These are phyloP conservation scores for Metschnikowia cubensis DNA, from an alignment of 805 yeast species.

Conservation along the genomic window DNA sequence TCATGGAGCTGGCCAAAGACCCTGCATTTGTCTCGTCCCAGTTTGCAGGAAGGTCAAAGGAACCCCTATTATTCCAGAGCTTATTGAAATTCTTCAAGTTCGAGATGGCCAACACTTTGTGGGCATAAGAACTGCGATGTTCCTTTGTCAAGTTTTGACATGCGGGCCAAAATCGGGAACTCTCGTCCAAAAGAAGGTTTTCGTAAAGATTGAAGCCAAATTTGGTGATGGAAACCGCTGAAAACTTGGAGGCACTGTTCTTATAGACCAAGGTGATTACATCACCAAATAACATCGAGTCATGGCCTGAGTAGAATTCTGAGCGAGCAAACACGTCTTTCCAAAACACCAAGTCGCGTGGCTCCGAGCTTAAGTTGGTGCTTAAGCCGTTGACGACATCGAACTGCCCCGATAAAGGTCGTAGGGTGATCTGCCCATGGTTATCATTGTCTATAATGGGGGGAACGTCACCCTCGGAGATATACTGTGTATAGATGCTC, in stretches of 20 bases:
- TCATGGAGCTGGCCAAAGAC: slow-evolving; percentile 63
- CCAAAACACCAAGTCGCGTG: slow-evolving; percentile 30
- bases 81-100: slow-evolving; percentile 62
- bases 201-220: slow-evolving; percentile 57
- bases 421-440: slow-evolving; percentile 16
- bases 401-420: slow-evolving; percentile 26
- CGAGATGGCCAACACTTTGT: slow-evolving; percentile 75
- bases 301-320: slow-evolving; percentile 51
- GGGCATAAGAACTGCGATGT: slow-evolving; percentile 52
- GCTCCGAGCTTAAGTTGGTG: slow-evolving; percentile 1
- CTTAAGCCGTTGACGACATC: slow-evolving; percentile 8
- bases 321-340: slow-evolving; percentile 41
- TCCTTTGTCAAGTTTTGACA: slow-evolving; percentile 58
- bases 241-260: slow-evolving; percentile 42
- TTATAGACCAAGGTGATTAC: slow-evolving; percentile 49
- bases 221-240: slow-evolving; percentile 53
- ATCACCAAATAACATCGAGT: slow-evolving; percentile 41
- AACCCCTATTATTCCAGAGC: slow-evolving; percentile 38
- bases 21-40: slow-evolving; percentile 88
- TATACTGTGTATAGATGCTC: slow-evolving; percentile 39
- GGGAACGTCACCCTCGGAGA: slow-evolving; percentile 24
- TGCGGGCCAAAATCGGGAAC: slow-evolving; percentile 74
- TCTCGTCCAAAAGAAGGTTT: slow-evolving; percentile 15
- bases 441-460: not conserved
- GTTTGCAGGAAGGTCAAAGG: slow-evolving; percentile 36